Evolutionary conservation across 1,284 basidiomycete species (phyloP).

Genomic region (Ustilago sp.): DNA sequence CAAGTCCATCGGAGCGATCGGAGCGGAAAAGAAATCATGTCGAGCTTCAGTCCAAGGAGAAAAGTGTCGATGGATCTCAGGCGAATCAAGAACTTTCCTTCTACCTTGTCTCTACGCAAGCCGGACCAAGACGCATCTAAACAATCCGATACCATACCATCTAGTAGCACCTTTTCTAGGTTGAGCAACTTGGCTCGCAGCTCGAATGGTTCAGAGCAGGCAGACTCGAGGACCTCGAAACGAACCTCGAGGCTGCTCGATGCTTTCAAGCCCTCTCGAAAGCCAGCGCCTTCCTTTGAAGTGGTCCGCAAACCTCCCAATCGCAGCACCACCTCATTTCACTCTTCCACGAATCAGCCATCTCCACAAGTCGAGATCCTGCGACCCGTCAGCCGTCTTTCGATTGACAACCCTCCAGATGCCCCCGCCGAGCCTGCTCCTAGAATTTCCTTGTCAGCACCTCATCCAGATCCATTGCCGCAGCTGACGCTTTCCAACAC

Average conservation of each 20-base stretch:
- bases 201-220: constrained; percentile 17
- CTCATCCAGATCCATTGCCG: background rate
- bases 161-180: constrained; percentile 33
- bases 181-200: constrained; percentile 26
- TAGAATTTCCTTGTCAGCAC: constrained; percentile 30
- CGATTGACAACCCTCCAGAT: constrained; percentile 10
- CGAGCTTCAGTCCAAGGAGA: constrained; percentile 25
- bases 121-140: constrained; percentile 23
- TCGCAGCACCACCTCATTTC: constrained; percentile 38
- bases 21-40: constrained; percentile 13
- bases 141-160: constrained; percentile 6
- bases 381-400: constrained; percentile 9
- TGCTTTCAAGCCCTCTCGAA: constrained; percentile 45
- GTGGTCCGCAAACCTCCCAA: constrained; percentile 50
- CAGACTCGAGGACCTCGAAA: constrained; percentile 19
- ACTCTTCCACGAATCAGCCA: constrained; percentile 22
- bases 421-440: constrained; percentile 16
- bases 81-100: constrained; percentile 45
- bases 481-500: background rate
- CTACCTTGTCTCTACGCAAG: constrained; percentile 40
- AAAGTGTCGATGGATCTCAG: constrained; percentile 36
- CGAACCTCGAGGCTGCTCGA: constrained; percentile 39
- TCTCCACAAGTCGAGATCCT: constrained; percentile 16
- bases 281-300: constrained; percentile 39
- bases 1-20: background rate